Base-by-base conservation (phyloP, 352 stramenopile genomes). In the Globisporangium camurandrum region DNA sequence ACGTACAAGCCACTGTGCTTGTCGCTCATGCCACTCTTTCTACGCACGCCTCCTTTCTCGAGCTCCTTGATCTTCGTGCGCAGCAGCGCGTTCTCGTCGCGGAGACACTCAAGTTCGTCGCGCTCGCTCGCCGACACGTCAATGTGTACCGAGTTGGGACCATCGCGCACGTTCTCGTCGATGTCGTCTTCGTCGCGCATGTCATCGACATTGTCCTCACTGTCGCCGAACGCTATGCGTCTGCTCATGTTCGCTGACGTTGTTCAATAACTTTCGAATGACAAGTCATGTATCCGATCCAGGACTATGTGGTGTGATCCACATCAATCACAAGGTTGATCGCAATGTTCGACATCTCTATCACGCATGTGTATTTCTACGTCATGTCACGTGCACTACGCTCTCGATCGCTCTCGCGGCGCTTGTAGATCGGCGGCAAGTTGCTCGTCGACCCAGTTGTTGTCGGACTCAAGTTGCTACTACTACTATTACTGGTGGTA, bases 11-110 rank as follows among this genome's bases (percentile, higher is more conserved):
- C 23, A 19, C 36, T 12, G n/a, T 41, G 36, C 9, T 22, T 20
- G 2, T 26, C 36, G n/a, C 36, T 20, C 19, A 54, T 54, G 34
- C 64, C 45, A 44, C 81, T 85, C 16, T 83, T 69, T 6, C 70
- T 67, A 10, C 70, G 69, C 1, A 46, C 57, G 3, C 54, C 49
- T 39, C 67, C 52, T 39, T 66, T 75, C 63, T 87, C 74, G 9
- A 85, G 57, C 20, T 79, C 69, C 49, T 83, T 83, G 20, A 91
- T 44, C 58, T 88, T 87, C 40, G 84, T 85, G 44, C 69, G 74
- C 12, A 91, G 51, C 17, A 88, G 51, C 3, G 63, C 52, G 49
- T 92, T 92, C 49, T 92, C 80, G 17, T 72, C 59, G 11, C 75
- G 62, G 4, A 89, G 65, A 4, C 78, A 49, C 28, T 54, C 44